phyloP scores from a whole-genome alignment of 2,329 filamentous ascomycete species.

The Arthrinium phaeospermum region DNA sequence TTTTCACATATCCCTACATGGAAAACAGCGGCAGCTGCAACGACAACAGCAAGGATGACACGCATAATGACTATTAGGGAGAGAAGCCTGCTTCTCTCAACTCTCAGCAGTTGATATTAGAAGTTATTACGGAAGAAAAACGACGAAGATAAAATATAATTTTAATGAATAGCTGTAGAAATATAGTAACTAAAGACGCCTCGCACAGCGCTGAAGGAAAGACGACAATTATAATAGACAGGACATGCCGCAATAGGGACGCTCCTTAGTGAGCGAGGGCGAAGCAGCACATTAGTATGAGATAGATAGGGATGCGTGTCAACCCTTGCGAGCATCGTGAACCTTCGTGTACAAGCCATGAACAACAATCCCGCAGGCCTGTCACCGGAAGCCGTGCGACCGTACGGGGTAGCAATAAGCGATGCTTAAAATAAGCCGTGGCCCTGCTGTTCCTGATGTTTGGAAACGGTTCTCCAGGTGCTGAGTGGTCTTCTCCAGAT shows the following conservation, averaged over 20 bases:
- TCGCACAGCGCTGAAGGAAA: not conserved
- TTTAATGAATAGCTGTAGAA: not conserved
- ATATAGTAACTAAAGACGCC: not conserved
- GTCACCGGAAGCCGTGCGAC: slow-evolving; percentile 5
- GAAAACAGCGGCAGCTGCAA: slow-evolving; percentile 23
- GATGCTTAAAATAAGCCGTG: slow-evolving; percentile 19
- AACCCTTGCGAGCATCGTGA: slow-evolving; percentile 5
- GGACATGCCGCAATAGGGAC: not conserved
- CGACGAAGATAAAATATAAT: not conserved
- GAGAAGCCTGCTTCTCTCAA: slow-evolving; percentile 21
- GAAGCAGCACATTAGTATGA: slow-evolving; percentile 7
- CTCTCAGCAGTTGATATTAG: not conserved
- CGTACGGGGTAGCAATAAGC: slow-evolving; percentile 19
- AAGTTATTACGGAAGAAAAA: not conserved
- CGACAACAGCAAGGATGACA: slow-evolving; percentile 18
- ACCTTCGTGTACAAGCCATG: not conserved
- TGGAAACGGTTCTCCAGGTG: slow-evolving; percentile 12
- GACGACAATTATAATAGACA: not conserved
- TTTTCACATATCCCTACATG: slow-evolving; percentile 21
- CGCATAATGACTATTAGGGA: slow-evolving; percentile 24
- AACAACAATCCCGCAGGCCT: not conserved
- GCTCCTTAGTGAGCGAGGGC: not conserved
- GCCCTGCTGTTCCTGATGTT: slow-evolving; percentile 8
- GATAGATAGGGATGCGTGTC: not conserved
- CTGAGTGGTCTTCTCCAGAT: slow-evolving; percentile 21